A percentile compares a stretch with the other conserved stretches of the same genome.
phyloP scores from a whole-genome alignment of 2,329 filamentous ascomycete species.

The Sclerotinia subarctica region DNA sequence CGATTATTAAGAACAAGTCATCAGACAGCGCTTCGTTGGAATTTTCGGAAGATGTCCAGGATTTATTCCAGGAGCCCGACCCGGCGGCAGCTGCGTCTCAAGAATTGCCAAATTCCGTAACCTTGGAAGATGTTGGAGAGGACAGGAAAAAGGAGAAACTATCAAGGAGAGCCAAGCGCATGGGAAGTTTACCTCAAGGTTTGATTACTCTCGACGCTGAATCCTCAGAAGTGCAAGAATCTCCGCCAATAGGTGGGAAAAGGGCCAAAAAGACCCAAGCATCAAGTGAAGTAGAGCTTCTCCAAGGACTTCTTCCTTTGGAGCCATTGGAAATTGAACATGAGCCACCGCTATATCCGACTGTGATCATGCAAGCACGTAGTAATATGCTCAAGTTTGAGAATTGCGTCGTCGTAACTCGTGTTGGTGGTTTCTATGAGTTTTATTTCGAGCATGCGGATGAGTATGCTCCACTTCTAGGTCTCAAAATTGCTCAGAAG shows the following conservation, averaged over 20 bases:
- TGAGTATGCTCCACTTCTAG: slow-evolving; percentile 79
- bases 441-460: slow-evolving; percentile 96
- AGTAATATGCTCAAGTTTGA: slow-evolving; percentile 88
- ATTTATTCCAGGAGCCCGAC: background rate
- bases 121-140: background rate
- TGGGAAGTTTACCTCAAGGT: slow-evolving; percentile 15
- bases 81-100: background rate
- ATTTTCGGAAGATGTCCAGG: slow-evolving; percentile 3
- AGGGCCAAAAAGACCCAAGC: background rate
- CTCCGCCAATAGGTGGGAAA: background rate
- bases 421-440: slow-evolving; percentile 96
- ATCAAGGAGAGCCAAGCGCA: background rate
- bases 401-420: slow-evolving; percentile 86
- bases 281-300: slow-evolving; percentile 44
- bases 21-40: background rate
- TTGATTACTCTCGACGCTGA: slow-evolving; percentile 6
- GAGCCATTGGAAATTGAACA: slow-evolving; percentile 41
- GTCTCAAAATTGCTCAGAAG: slow-evolving; percentile 79
- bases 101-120: background rate
- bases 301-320: slow-evolving; percentile 48
- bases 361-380: slow-evolving; percentile 81
- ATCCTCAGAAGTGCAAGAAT: slow-evolving; percentile 4
- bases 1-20: background rate
- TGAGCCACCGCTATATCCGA: slow-evolving; percentile 64
- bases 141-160: background rate